Percentiles rank a stretch among this genome's conserved stretches.
Conservation (phyloP, 2,329 filamentous ascomycete species). For the Claviceps paspali region DNA sequence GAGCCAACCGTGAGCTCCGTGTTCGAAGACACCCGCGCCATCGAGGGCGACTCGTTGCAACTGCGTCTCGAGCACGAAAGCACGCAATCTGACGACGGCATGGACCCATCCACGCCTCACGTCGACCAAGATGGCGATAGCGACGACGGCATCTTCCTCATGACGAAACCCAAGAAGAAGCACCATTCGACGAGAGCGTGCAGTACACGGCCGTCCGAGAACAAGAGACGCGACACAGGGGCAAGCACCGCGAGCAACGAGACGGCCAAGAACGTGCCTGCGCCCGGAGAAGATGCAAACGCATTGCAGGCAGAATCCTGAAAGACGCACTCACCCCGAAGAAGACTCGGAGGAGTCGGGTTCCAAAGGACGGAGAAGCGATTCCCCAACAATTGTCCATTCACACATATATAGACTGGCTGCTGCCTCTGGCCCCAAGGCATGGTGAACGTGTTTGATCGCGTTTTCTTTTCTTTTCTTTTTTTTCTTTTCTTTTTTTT, state of each 20-base stretch:
- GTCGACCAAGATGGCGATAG: constrained; percentile 32
- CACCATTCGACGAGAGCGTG: constrained; percentile 10
- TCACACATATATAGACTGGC: too few species aligned
- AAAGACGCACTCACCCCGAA: too few species aligned
- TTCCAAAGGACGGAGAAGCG: too few species aligned
- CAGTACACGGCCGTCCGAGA: constrained; percentile 18
- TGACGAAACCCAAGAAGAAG: constrained; percentile 37
- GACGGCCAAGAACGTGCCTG: constrained; percentile 39
- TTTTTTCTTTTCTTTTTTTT: too few species aligned
- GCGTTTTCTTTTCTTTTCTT: too few species aligned
- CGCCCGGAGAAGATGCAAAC: background rate
- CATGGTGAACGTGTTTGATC: too few species aligned
- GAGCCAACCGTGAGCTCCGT: constrained; percentile 28
- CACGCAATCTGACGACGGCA: constrained; percentile 3
- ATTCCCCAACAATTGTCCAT: too few species aligned
- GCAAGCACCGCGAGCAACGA: constrained; percentile 46
- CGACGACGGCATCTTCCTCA: constrained; percentile 38
- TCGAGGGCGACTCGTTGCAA: constrained; percentile 18
- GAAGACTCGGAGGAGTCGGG: too few species aligned
- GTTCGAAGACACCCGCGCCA: constrained; percentile 17
- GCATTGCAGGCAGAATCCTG: too few species aligned
- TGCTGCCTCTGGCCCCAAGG: too few species aligned
- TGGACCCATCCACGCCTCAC: constrained; percentile 2
- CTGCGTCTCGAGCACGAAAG: constrained; percentile 13
- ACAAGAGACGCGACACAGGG: constrained; percentile 41